Base-by-base conservation (phyloP, 805 yeast genomes). In the Limtongozyma cylindracea region DNA sequence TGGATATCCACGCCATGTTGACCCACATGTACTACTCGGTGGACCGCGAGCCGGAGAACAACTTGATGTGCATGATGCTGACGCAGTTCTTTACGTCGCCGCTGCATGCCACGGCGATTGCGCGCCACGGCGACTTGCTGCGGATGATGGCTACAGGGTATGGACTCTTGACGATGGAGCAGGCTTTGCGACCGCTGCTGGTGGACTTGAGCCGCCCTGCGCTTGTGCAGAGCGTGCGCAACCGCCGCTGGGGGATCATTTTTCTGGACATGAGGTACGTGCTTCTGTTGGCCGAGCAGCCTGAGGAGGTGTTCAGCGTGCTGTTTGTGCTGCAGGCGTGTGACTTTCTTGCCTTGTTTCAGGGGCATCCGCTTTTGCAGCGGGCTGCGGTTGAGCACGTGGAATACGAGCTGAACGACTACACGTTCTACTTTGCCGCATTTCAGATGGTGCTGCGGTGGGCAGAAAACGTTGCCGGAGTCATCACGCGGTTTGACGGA, bases 21-120 rank as follows among this genome's bases (percentile, higher is more conserved):
- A 64, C 73, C 1, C 76, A 76, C 29, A 50, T 71, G 48, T 74
- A 68, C 31, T 51, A 74, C 21, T 45, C 57, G 0, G 48, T 64
- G 29, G 99, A 88, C 35, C 56, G 93, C 27, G 96, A 88, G 35
- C 92, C 94, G 0, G 93, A 80, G 32, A 45, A 62, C 24, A 76
- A 84, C 8, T 56, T 74, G 3, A 53, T 82, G 49, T 57, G 68
- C 18, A 62, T 69, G 18, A 45, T 84, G 11, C 66, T 91, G 0
- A 67, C 84, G 0, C 98, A 88, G 43, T 46, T 88, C 12, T 80
- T 80, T 41, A 82, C 95, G 0, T 71, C 91, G 24, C 94, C 95
- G 0, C 61, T 80, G 1, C 69, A 72, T 30, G 68, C 91, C 1
- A 58, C 61, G 2, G 46, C 62, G 13, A 59, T 74, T 13, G 53